A percentile compares a stretch with the other conserved stretches of the same genome.
Conservation (phyloP, 1,284 basidiomycete genomes). For the Uromyces viciae-fabae region DNA sequence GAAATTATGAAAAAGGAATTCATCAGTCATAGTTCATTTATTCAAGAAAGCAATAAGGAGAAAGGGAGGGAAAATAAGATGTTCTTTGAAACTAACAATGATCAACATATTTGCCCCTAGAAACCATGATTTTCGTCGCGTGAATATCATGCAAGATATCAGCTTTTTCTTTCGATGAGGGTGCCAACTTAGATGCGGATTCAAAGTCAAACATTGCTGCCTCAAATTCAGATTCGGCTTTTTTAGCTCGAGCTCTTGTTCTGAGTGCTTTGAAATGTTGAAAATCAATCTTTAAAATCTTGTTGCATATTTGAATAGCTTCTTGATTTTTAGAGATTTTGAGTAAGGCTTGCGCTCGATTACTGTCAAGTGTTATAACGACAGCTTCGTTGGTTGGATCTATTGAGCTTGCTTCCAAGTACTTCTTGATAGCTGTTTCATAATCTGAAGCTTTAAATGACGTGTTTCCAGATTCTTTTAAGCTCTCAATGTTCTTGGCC, state of each 20-base stretch:
- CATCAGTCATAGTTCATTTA: too few species aligned
- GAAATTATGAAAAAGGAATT: background rate
- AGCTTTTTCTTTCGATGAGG: slow-evolving; percentile 21
- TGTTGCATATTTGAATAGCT: slow-evolving; percentile 5
- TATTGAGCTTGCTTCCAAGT: slow-evolving; percentile 61
- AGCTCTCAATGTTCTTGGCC: slow-evolving; percentile 70
- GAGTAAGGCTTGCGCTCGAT: slow-evolving; percentile 26
- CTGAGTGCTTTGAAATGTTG: slow-evolving; percentile 31
- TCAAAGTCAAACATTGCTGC: slow-evolving; percentile 21
- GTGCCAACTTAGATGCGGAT: slow-evolving; percentile 9
- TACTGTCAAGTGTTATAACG: slow-evolving; percentile 6
- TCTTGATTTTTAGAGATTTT: background rate
- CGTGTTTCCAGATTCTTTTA: slow-evolving; percentile 78
- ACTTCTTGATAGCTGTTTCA: slow-evolving; percentile 66
- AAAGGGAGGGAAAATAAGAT: background rate
- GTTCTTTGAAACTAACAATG: background rate
- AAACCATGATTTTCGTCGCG: slow-evolving; percentile 7
- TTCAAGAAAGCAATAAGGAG: too few species aligned
- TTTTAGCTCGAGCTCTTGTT: slow-evolving; percentile 25
- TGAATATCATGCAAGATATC: slow-evolving; percentile 20
- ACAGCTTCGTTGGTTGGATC: slow-evolving; percentile 19
- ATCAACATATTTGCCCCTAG: slow-evolving; percentile 25
- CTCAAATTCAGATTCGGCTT: background rate
- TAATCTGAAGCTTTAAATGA: slow-evolving; percentile 68
- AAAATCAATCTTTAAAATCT: slow-evolving; percentile 29